Evolutionary conservation across 108 stramenopile species (phyloP), one percentile per base, ranked within the genome.

Genomic region (Nannochloropsis oceanica): DNA sequence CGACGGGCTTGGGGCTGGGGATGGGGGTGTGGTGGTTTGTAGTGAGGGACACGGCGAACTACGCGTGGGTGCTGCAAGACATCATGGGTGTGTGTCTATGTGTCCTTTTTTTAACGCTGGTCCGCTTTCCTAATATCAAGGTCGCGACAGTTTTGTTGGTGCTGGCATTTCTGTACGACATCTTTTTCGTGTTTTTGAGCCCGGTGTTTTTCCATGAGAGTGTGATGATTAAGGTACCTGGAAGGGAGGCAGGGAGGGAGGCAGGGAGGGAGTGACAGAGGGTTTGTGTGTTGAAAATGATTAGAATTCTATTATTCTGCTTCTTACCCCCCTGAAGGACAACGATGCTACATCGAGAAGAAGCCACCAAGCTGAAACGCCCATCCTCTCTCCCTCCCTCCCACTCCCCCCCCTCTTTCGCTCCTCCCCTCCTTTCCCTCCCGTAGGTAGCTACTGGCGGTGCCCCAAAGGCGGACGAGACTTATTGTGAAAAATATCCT

Each of bases 111-210:
- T 84, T 97, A 85, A 82, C 91, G 27, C 25, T 94, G 12, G 92
- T 97, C 82, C 87, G 87, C 10, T 44, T 87, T 12, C 46, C 82
- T 10, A 86, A 81, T 82, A 86, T 86, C 81, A 92, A 93, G 83
- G 91, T 97, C 24, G 96, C 95, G 24, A 81, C 94, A 0, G 87
- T 95, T 11, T 82, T 96, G 43, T 89, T 97, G 81, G 83, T 92
- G 44, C 80, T 93, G 20, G 93, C 94, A 0, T 95, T 95, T 79
- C 86, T 95, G 79, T 97, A 97, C 90, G 95, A 96, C 87, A 94
- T 97, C 26, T 96, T 97, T 85, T 96, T 94, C 87, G 95, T 97
- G 85, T 95, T 97, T 88, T 25, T 95, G 0, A 92, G 92, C 8
- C 95, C 95, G 0, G 85, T 91, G 50, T 81, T 97, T 20, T 95